Base-by-base conservation (phyloP, 202 grass and related monocot species). In the Schoenoplectus triqueter region DNA sequence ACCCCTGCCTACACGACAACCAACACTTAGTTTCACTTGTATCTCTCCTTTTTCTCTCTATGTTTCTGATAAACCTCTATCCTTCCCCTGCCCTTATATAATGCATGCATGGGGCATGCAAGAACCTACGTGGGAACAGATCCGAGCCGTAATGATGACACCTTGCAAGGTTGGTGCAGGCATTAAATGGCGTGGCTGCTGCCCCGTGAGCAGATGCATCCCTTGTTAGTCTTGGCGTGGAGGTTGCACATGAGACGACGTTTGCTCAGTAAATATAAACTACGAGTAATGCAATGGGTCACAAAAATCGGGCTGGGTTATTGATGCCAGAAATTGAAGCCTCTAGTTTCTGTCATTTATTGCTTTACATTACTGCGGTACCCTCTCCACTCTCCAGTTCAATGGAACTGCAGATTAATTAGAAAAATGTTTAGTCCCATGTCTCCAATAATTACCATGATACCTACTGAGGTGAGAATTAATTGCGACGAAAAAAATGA, bases 71-170 rank as follows among this genome's bases (percentile, higher is more conserved):
- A 67, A 61, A 49, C 50, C 64, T 40, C 64, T 52, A 40, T 41
- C 11, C 15, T 49, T 49, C 20, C 10, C 79, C 50, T 57, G 10
- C 48, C 81, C 47, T 68, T 83, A 69, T 83, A 83, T 83, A 83
- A 52, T 70, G 20, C 64, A 83, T 83, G 80, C 80, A 83, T 83
- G 78, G 56, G 57, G 17, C 78, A 81, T 81, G 78, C 78, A 81
- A 54, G 48, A 66, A 66, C 7, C 60, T 66, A 81, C 78, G 78
- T 81, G 78, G 59, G 40, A 60, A 65, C 64, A 52, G 18, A 31
- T 52, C 0, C 10, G 44, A 13, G 45, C 1, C 31, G 46, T 82
- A 67, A 82, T 67, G 63, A 47, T 47, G 63, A 7, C 65, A 2
- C 66, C 67, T 70, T 54, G 46, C 21, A 54, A 41, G 19, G 81